Base-by-base conservation (phyloP, 805 yeast species). In the Metschnikowia gelsemii region DNA sequence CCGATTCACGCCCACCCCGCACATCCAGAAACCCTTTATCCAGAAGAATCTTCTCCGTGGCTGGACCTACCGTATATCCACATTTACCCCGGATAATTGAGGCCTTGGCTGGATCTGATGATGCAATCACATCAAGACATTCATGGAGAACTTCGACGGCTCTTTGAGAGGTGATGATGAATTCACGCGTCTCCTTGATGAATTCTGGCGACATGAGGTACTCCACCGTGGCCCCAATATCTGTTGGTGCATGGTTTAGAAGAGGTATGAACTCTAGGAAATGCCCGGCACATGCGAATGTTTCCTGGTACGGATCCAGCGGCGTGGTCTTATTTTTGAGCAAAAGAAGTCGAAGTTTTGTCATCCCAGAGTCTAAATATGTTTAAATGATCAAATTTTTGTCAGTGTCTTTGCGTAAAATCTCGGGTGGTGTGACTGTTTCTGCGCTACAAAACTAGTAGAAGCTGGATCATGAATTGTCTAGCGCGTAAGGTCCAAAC, bases 61-160 rank as follows among this genome's bases (percentile, higher is more conserved):
- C 89, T 1, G 96, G 96, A 0, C 98, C 98, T 5, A 91, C 96
- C 0, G 96, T 87, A 56, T 81, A 91, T 0, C 84, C 82, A 0
- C 81, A 76, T 51, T 79, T 80, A 3, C 49, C 40, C 5, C 77
- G 57, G 1, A 81, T 64, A 0, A 35, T 40, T 2, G 39, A 24
- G 3, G 6, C 57, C 26, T 28, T 29, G 11, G 26, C 36, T 5
- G 51, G 41, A 44, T 57, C 32, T 33, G 29, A 7, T 35, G 46
- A 1, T 35, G 52, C 7, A n/a, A 69, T 51, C 8, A 44, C 43
- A 0, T 50, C 46, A 5, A 82, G 62, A 11, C 76, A 58, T 27
- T 68, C 66, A 46, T 76, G 76, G 9, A 88, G 61, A 4, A 87
- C 82, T 52, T 90, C 96, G 0, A 90, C 95, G 2, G 96, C 95